A percentile compares a stretch with the other conserved stretches of the same genome.
phyloP scores from a whole-genome alignment of 768 basidiomycete genomes.

The Russula sp. region DNA sequence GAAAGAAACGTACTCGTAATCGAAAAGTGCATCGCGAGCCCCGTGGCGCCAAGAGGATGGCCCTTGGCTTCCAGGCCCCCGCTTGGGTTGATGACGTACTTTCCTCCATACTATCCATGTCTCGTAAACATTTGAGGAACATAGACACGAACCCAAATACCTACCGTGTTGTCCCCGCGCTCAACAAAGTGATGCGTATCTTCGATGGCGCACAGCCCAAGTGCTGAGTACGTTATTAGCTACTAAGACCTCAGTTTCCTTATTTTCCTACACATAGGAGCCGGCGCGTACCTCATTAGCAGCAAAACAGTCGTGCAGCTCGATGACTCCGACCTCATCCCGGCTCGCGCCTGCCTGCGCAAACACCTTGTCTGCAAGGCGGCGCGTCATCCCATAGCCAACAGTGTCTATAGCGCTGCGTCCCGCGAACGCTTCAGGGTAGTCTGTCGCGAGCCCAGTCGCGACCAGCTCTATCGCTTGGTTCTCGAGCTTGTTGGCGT shows the following conservation, averaged over 20 bases:
- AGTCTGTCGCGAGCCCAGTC: constrained; percentile 60
- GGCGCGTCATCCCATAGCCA: constrained; percentile 74
- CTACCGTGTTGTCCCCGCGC: constrained; percentile 69
- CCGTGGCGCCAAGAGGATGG: constrained; percentile 78
- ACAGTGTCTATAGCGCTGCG: constrained; percentile 72
- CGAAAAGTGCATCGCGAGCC: constrained; percentile 83
- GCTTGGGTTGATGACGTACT: constrained; percentile 79
- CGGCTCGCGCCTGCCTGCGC: constrained; percentile 59
- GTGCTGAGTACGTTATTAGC: constrained; percentile 78
- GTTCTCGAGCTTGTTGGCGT: constrained; percentile 64
- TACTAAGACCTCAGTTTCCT: constrained; percentile 27
- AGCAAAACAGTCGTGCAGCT: constrained; percentile 84
- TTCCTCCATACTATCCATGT: constrained; percentile 62
- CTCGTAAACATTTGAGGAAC: not conserved
- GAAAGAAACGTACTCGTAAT: constrained; percentile 53
- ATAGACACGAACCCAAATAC: constrained; percentile 23
- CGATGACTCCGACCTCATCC: constrained; percentile 75
- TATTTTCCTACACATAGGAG: not conserved
- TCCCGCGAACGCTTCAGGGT: constrained; percentile 56
- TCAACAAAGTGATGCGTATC: constrained; percentile 74
- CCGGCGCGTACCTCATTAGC: constrained; percentile 57
- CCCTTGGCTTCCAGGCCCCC: constrained; percentile 89
- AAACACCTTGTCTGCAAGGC: constrained; percentile 64
- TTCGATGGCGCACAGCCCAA: constrained; percentile 60
- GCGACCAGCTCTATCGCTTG: constrained; percentile 82